phyloP scores from a whole-genome alignment of 805 yeast species.

The Kuraishia hungarica region DNA sequence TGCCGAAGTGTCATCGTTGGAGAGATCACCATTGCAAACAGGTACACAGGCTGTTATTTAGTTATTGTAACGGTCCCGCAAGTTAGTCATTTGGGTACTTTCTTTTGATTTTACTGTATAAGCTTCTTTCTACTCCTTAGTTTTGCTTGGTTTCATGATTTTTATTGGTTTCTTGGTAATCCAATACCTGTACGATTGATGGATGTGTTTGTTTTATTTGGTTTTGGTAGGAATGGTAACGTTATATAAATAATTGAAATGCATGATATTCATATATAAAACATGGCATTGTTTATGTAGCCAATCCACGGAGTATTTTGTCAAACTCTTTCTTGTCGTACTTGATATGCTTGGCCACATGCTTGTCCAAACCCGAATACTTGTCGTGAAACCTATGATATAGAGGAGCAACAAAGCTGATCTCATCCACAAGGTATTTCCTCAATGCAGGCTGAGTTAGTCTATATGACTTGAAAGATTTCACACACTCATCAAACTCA shows the following conservation, averaged over 20 bases:
- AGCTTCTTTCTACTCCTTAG: not conserved
- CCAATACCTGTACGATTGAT: no score
- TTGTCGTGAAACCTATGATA: slow-evolving; percentile 81
- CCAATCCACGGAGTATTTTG: slow-evolving; percentile 18
- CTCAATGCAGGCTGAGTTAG: slow-evolving; percentile 62
- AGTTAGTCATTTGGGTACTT: no score
- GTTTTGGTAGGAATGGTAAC: not conserved
- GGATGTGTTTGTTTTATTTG: not conserved
- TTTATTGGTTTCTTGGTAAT: no score
- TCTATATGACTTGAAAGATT: slow-evolving; percentile 54
- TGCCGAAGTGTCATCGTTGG: not conserved
- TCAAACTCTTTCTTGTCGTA: slow-evolving; percentile 39
- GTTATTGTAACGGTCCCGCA: not conserved
- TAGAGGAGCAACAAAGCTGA: slow-evolving; percentile 71
- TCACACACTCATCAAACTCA: slow-evolving; percentile 70
- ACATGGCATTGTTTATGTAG: not conserved
- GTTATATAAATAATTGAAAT: not conserved
- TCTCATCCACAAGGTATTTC: slow-evolving; percentile 58
- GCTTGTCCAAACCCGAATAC: slow-evolving; percentile 61
- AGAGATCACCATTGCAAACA: not conserved
- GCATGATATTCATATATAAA: not conserved
- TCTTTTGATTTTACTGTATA: not conserved
- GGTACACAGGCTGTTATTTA: not conserved
- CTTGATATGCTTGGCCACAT: slow-evolving; percentile 61
- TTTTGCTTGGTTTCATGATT: no score